A percentile compares a stretch with the other conserved stretches of the same genome.
phyloP scores from a whole-genome alignment of 78 protist species.

The slime mould (Dictyostelium discoideum) region DNA sequence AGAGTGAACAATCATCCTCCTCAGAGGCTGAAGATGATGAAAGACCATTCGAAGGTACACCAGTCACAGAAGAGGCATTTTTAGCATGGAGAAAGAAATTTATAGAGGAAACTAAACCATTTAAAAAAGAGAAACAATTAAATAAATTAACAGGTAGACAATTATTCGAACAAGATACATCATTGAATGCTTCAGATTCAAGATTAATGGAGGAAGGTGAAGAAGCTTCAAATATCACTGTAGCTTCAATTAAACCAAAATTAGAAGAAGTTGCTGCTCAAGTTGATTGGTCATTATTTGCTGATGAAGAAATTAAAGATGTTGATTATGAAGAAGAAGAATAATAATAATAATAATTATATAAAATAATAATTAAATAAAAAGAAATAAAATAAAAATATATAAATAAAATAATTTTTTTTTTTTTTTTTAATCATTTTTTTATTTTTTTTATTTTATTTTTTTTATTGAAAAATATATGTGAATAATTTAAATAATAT shows the following conservation, averaged over 20 bases:
- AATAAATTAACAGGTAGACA: constrained; percentile 57
- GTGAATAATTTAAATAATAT: too few species aligned
- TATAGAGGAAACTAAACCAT: constrained; percentile 38
- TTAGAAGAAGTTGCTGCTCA: constrained; percentile 56
- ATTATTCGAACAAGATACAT: constrained; percentile 46
- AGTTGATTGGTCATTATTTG: constrained; percentile 69
- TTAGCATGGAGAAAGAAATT: constrained; percentile 55
- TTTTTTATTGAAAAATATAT: too few species aligned
- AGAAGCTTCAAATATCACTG: constrained; percentile 32
- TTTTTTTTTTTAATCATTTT: neutral
- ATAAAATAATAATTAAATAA: neutral
- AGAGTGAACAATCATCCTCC: neutral
- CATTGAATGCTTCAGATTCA: constrained; percentile 40
- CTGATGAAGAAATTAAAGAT: constrained; percentile 34
- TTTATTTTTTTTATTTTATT: neutral
- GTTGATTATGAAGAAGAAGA: constrained; percentile 45
- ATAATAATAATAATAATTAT: neutral
- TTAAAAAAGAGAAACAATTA: constrained; percentile 18
- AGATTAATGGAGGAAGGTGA: constrained; percentile 75
- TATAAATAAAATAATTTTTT: neutral
- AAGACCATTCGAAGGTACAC: constrained; percentile 61
- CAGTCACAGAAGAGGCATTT: constrained; percentile 44
- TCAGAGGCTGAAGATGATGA: constrained; percentile 44
- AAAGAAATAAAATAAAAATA: neutral
- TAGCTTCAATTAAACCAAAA: constrained; percentile 32